These are phyloP conservation scores for Dryas integrifolia DNA, from an alignment of 331 rosid species.

Conservation along the genomic window DNA sequence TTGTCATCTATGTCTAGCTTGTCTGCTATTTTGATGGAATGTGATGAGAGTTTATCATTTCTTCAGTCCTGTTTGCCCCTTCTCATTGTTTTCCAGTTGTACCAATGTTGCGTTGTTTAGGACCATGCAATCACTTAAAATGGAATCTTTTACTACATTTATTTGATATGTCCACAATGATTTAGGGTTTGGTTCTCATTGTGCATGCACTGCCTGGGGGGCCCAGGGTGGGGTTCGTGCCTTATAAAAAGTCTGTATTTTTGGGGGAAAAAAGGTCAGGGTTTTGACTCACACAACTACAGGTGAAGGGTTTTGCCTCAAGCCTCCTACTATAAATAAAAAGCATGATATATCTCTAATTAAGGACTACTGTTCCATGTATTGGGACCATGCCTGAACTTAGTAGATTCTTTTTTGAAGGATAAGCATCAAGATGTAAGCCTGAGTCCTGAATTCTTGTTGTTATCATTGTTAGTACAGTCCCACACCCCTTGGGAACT, in stretches of 20 bases:
- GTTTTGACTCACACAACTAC: too few species aligned
- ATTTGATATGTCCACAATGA: background rate
- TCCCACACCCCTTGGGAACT: background rate
- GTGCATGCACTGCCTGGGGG: too few species aligned
- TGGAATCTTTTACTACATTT: background rate
- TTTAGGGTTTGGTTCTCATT: too few species aligned
- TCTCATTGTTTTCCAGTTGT: background rate
- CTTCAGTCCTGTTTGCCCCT: background rate
- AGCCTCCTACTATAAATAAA: background rate
- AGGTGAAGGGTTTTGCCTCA: background rate
- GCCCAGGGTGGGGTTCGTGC: background rate
- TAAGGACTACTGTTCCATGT: background rate
- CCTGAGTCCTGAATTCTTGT: background rate
- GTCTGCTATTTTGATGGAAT: background rate
- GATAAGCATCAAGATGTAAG: background rate
- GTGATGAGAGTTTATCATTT: background rate
- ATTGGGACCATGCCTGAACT: background rate
- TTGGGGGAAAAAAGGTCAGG: too few species aligned
- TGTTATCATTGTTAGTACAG: background rate
- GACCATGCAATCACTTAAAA: background rate
- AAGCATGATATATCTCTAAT: too few species aligned
- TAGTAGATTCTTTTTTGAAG: background rate
- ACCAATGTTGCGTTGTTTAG: background rate
- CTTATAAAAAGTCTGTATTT: background rate
- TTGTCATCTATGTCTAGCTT: slow-evolving; percentile 15